Conservation (phyloP, 441 rosid species). For the Isatis lusitanica region DNA sequence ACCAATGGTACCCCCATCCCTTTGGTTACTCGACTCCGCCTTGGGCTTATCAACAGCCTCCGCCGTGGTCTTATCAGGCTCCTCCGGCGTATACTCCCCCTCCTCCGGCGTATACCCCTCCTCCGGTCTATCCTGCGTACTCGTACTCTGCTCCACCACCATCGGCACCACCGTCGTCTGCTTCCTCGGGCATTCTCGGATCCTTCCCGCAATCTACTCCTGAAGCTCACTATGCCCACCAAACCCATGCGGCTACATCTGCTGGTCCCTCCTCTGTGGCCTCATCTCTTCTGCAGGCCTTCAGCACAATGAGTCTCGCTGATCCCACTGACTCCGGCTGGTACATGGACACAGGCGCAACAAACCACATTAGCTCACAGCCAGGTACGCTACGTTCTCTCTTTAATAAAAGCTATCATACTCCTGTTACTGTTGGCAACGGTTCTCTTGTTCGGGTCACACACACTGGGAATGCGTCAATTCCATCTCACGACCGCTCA, state of each 20-base stretch:
- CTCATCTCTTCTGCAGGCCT: not conserved
- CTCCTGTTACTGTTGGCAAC: not conserved
- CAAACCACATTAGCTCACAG: not conserved
- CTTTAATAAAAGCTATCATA: not conserved
- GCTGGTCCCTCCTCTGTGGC: not conserved
- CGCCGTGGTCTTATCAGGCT: too few relatives aligned
- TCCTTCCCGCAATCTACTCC: too few relatives aligned
- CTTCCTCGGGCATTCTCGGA: too few relatives aligned
- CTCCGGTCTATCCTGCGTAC: too few relatives aligned
- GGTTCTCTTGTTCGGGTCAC: not conserved
- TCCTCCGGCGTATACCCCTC: too few relatives aligned
- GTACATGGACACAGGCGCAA: not conserved
- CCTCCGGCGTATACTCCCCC: too few relatives aligned
- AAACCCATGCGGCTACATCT: not conserved
- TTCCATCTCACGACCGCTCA: not conserved
- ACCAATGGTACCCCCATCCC: too few relatives aligned
- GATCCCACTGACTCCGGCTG: not conserved
- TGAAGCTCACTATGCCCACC: too few relatives aligned
- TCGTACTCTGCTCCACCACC: too few relatives aligned
- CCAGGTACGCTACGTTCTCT: not conserved
- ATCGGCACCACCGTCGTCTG: too few relatives aligned
- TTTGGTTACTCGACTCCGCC: too few relatives aligned
- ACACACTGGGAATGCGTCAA: not conserved
- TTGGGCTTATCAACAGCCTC: too few relatives aligned
- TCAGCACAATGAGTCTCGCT: not conserved